Conservation (phyloP, 2,329 filamentous ascomycete species). For the Venturia pyrina region DNA sequence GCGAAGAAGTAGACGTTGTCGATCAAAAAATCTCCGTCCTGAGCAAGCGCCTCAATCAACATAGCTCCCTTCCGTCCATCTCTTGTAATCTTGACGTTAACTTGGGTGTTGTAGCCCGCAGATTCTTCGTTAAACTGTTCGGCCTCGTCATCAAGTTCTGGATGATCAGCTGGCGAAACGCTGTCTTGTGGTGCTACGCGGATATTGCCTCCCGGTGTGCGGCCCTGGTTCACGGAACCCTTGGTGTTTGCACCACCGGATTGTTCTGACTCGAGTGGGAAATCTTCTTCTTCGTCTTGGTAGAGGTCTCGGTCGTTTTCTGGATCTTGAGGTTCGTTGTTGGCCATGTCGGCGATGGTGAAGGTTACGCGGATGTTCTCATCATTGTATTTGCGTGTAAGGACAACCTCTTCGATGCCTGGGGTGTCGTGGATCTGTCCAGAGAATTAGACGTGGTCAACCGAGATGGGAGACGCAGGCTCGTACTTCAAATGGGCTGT, state of each 20-base stretch:
- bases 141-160: conserved; percentile 46
- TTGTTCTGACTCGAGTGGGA: conserved; percentile 24
- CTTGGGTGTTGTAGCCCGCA: conserved; percentile 61
- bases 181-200: conserved; percentile 47
- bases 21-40: conserved; percentile 77
- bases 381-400: conserved; percentile 73
- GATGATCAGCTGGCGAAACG: conserved; percentile 46
- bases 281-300: conserved; percentile 40
- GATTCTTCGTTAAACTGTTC: conserved; percentile 40
- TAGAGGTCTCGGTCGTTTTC: conserved; percentile 47
- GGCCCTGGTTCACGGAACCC: conserved; percentile 16
- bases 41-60: conserved; percentile 74
- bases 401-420: conserved; percentile 78
- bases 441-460: conserved; percentile 11
- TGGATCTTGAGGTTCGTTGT: conserved; percentile 32
- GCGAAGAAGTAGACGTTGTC: conserved; percentile 86
- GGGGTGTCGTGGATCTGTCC: conserved; percentile 57
- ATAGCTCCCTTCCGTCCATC: conserved; percentile 67
- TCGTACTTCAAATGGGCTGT: conserved; percentile 66
- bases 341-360: conserved; percentile 72
- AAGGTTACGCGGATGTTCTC: conserved; percentile 82
- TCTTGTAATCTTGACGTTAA: conserved; percentile 86
- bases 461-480: not conserved
- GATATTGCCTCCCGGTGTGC: conserved; percentile 32
- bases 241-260: conserved; percentile 48